Evolutionary conservation across 495 filamentous ascomycete genomes (phyloP), one percentile per base, ranked within the genome.

Genomic region (Tuber melanosporum): DNA sequence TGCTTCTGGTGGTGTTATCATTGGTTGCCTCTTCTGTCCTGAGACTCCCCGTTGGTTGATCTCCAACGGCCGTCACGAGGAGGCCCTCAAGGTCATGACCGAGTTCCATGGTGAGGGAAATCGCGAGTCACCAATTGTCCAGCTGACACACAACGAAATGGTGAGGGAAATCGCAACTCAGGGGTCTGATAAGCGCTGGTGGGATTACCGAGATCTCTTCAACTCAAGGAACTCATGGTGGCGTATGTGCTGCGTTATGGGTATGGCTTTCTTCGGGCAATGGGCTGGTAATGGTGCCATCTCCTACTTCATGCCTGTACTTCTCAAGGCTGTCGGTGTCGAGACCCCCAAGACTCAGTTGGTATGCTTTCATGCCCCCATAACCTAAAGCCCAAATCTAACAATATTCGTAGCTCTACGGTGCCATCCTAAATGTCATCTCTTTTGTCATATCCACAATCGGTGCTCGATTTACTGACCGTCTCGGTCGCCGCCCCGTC

Each of bases 101-200:
- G 85, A 87, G 74, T 88, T 87, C 75, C 87, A 89, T 79, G 86
- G 86, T 26, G 87, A 87, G 41, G 87, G 87, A 6, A 81, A 88
- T 74, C 83, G 83, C 71, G 83, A 86, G 75, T 85, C 86, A 73
- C 81, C 86, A 3, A 85, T 88, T 45, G 88, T 89, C 49, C 85
- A 87, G 72, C 86, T 66, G 86, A 71, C 76, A 8, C 76, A 70
- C 57, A 43, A 71, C 22, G 77, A 80, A 72, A 78, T 80, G 79
- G 39, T 77, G 45, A 42, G 70, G 39, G 71, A 80, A 43, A 81
- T 89, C 36, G 88, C 91, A 72, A 87, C 87, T 39, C 86, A 85
- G 9, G 90, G 90, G 22, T 87, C 90, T 12, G 90, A 92, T 75
- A 91, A 92, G 84, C 86, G 87, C 71, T 91, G 87, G 87, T 91